Percentiles rank a stretch among this genome's conserved stretches.
Conservation (phyloP, 257 asterid genomes). For the Lycium barbarum region DNA sequence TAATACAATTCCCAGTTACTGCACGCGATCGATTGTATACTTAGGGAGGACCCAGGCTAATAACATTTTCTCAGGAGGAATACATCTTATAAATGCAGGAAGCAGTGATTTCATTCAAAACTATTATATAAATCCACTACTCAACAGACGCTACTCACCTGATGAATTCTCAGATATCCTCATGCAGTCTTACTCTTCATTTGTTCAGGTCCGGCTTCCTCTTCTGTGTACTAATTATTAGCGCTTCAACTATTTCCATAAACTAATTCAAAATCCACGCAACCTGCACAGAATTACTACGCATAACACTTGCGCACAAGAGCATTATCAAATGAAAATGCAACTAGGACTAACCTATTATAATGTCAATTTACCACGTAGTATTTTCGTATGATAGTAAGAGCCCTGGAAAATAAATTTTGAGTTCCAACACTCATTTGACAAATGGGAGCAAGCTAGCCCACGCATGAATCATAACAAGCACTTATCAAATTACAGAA, state of each 20-base stretch:
- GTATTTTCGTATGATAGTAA: not conserved
- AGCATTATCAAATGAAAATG: not conserved
- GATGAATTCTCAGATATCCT: conserved; percentile 72
- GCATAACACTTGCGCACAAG: not conserved
- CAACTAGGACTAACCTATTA: not conserved
- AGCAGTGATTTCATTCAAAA: conserved; percentile 86
- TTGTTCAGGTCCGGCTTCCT: conserved; percentile 53
- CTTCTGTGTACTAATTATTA: not conserved
- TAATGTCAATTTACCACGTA: not conserved
- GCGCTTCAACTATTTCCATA: not conserved
- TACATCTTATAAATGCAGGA: conserved; percentile 83
- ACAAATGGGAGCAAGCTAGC: not conserved
- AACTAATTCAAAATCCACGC: not conserved
- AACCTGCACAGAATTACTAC: not conserved
- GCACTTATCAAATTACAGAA: not conserved
- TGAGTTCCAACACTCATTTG: not conserved
- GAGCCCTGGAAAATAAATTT: not conserved
- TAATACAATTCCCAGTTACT: no score
- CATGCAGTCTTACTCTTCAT: conserved; percentile 56
- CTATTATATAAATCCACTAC: conserved; percentile 68
- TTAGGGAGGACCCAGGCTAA: conserved; percentile 55
- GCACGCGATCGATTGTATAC: no score
- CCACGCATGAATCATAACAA: not conserved
- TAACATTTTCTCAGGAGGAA: conserved; percentile 64
- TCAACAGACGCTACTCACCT: conserved; percentile 51